Evolutionary conservation across 176 grass and related monocot genomes (phyloP).

Genomic region (Hordeum marinum): DNA sequence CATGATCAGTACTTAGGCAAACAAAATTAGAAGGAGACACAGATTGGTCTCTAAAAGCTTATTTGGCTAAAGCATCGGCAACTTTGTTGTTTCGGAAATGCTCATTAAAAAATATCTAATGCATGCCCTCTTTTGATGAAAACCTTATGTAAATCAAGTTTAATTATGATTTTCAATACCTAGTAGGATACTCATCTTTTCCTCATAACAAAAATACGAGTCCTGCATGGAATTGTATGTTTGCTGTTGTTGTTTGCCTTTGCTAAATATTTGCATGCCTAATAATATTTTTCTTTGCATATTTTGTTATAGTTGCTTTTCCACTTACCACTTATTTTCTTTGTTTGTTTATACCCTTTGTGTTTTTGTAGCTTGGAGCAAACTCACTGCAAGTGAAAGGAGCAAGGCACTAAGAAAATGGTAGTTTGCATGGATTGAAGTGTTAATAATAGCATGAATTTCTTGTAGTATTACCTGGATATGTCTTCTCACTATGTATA

Average conservation of each 20-base stretch:
- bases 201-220: not conserved
- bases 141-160: not conserved
- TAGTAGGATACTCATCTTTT: not conserved
- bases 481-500: slow-evolving; percentile 25
- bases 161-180: not conserved
- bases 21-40: not conserved
- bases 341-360: slow-evolving; percentile 12
- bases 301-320: not conserved
- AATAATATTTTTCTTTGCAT: not conserved
- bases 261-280: not conserved
- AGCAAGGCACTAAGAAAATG: slow-evolving; percentile 94
- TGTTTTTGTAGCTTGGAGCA: slow-evolving; percentile 83
- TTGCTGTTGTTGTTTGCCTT: not conserved
- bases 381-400: slow-evolving; percentile 81
- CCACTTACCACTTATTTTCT: not conserved
- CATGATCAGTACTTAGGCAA: not conserved
- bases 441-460: not conserved
- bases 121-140: not conserved
- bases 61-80: not conserved
- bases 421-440: slow-evolving; percentile 36
- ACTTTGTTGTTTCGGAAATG: not conserved
- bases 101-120: not conserved
- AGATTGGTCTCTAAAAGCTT: not conserved
- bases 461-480: slow-evolving; percentile 10
- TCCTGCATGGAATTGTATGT: not conserved